Percentiles rank a stretch among this genome's conserved stretches.
phyloP scores from a whole-genome alignment of 1,139 yeast genomes.

The Maudiozyma humilis region DNA sequence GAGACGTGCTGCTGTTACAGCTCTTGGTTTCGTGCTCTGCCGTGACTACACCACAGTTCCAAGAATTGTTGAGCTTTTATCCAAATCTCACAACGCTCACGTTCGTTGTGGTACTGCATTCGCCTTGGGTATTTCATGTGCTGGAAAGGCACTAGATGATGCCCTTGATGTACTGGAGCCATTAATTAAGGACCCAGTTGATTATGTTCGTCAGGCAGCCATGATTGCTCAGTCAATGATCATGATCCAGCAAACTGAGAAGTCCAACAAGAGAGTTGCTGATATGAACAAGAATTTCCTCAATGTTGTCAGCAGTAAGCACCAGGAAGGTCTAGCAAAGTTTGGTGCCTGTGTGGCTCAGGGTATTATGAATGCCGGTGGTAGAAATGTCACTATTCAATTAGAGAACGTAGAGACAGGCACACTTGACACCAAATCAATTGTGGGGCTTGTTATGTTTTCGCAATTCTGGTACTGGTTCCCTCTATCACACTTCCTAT shows the following conservation, averaged over 20 bases:
- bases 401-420: conserved; percentile 87
- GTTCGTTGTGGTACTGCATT: conserved; percentile 97
- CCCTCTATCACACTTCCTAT: conserved; percentile 89
- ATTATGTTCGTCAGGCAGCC: conserved; percentile 97
- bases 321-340: conserved; percentile 93
- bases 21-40: conserved; percentile 85
- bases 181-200: conserved; percentile 86
- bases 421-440: conserved; percentile 80
- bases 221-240: conserved; percentile 89
- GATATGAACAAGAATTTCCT: conserved; percentile 68
- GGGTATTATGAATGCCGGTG: conserved; percentile 98
- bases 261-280: conserved; percentile 70
- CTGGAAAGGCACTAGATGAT: conserved; percentile 82
- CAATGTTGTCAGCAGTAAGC: conserved; percentile 71
- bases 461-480: conserved; percentile 98
- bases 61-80: conserved; percentile 81
- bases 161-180: conserved; percentile 93
- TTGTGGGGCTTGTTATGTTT: conserved; percentile 85
- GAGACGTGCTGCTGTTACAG: conserved; percentile 90
- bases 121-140: conserved; percentile 95
- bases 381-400: conserved; percentile 91
- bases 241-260: conserved; percentile 87
- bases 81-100: conserved; percentile 95
- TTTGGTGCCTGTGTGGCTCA: conserved; percentile 97
- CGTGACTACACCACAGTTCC: conserved; percentile 93